Evolutionary conservation across 192 early-diverging fungal genomes (phyloP).

Genomic region (Coemansia sp.): DNA sequence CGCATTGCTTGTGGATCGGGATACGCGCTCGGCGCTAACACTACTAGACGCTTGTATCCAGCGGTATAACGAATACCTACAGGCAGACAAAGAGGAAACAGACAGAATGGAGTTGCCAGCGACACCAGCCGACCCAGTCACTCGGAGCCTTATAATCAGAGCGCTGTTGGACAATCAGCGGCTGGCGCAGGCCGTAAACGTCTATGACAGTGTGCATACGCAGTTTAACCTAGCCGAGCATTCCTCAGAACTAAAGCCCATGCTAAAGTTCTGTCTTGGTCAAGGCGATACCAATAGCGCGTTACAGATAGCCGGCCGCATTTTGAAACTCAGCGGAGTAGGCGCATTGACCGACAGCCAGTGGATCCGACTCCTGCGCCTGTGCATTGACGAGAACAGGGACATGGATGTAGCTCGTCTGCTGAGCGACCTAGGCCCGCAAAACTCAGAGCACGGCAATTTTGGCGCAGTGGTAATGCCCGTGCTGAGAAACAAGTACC

Average conservation of each 20-base stretch:
- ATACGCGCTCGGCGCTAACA: conserved; percentile 13
- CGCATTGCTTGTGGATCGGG: conserved; percentile 12
- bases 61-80: neutral
- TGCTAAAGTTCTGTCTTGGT: conserved; percentile 14
- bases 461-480: neutral
- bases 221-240: conserved; percentile 12
- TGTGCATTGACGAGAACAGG: neutral
- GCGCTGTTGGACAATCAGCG: conserved; percentile 26
- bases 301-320: conserved; percentile 2
- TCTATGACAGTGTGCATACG: conserved; percentile 17
- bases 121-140: conserved; percentile 28
- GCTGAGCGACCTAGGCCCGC: neutral
- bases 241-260: neutral
- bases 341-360: conserved; percentile 8
- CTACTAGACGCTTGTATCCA: conserved; percentile 18
- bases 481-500: conserved; percentile 1
- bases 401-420: neutral
- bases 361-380: conserved; percentile 13
- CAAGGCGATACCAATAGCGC: neutral
- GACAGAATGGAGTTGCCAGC: conserved; percentile 7
- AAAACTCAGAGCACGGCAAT: neutral
- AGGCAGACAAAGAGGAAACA: neutral
- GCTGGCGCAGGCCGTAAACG: conserved; percentile 14
- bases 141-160: conserved; percentile 27
- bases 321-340: conserved; percentile 12